A percentile compares a stretch with the other conserved stretches of the same genome.
phyloP scores from a whole-genome alignment of 208 protist genomes.

The Crithidia sp. region DNA sequence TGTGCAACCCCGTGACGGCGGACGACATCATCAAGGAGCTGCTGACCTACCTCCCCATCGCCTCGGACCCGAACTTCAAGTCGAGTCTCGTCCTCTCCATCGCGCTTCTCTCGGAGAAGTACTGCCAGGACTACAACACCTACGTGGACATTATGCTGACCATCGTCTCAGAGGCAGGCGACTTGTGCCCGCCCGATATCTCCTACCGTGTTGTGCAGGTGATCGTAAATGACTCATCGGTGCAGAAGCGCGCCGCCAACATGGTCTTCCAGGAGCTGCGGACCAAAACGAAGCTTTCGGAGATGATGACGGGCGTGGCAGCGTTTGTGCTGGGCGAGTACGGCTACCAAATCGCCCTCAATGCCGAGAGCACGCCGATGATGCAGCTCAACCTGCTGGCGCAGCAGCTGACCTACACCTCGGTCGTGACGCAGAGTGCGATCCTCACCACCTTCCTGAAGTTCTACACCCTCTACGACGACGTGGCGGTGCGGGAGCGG shows the following conservation, averaged over 20 bases:
- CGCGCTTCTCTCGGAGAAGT: slow-evolving; percentile 96
- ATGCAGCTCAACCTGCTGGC: slow-evolving; percentile 90
- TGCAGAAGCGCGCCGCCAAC: slow-evolving; percentile 96
- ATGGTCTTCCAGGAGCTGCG: slow-evolving; percentile 64
- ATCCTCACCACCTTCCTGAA: slow-evolving; percentile 96
- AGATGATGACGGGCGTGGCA: slow-evolving; percentile 67
- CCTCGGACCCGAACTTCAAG: slow-evolving; percentile 90
- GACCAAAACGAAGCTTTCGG: slow-evolving; percentile 42
- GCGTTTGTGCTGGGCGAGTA: slow-evolving; percentile 98
- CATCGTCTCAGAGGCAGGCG: slow-evolving; percentile 96
- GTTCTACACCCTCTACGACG: slow-evolving; percentile 95
- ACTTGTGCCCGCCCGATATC: slow-evolving; percentile 95
- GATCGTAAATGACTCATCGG: slow-evolving; percentile 95
- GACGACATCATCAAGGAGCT: slow-evolving; percentile 95
- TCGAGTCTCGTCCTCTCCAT: slow-evolving; percentile 97
- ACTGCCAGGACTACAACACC: slow-evolving; percentile 83
- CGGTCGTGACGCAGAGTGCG: slow-evolving; percentile 80
- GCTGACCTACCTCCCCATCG: slow-evolving; percentile 88
- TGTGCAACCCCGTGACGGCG: slow-evolving; percentile 95
- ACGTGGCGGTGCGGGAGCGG: slow-evolving; percentile 65
- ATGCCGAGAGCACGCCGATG: slow-evolving; percentile 73
- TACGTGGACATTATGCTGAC: slow-evolving; percentile 98
- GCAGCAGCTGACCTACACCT: slow-evolving; percentile 69
- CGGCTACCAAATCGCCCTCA: slow-evolving; percentile 96
- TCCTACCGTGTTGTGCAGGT: slow-evolving; percentile 94